Base-by-base conservation (phyloP, 2,329 filamentous ascomycete genomes). In the Graphilbum ipis-grandicollis region DNA sequence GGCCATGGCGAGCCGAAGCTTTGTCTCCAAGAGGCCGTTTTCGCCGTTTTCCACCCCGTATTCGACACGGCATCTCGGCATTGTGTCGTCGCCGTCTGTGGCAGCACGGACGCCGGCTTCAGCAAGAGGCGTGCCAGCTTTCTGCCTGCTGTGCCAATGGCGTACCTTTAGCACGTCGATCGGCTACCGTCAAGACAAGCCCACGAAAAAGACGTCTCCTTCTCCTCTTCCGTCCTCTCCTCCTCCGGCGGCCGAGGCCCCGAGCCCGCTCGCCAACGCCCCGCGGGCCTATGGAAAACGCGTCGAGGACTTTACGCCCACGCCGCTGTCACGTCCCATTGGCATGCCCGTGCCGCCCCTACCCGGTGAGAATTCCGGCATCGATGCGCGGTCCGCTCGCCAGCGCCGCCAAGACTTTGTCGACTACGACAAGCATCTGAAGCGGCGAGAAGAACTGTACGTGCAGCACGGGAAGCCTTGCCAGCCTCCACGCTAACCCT, bases 361-460 rank as follows among this genome's bases (percentile, higher is more conserved):
- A 40, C 59, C 71, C 12, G 84, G 84, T 41, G 76, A 96, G 54
- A 94, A 96, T 57, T 78, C 75, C 2, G 85, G 85, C 37, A 55
- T 80, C 42, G 82, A 92, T 48, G 50, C 47, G 15, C 74, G 86
- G 30, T 66, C 75, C 1, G 54, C 80, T 43, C 63, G 63, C 42
- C 66, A 93, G 57, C 71, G 74, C 35, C 68, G 76, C 30, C 74
- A 82, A 44, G 85, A 93, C 52, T 84, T 93, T 52, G 74, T 82
- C 44, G 66, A 90, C 56, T 86, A 82, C 50, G 78, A 90, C 40
- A 86, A 83, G 55, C 86, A 96, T 53, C 58, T 94, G 8, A 65
- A 71, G 44, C 71, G 76, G 46, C 72, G 88, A 44, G 69, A 81
- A 47, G 66, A 83, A 52, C 63, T 96, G 79, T 85, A 66, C 45